phyloP scores from a whole-genome alignment of 2,329 filamentous ascomycete species.

The Aspergillus uvarum region DNA sequence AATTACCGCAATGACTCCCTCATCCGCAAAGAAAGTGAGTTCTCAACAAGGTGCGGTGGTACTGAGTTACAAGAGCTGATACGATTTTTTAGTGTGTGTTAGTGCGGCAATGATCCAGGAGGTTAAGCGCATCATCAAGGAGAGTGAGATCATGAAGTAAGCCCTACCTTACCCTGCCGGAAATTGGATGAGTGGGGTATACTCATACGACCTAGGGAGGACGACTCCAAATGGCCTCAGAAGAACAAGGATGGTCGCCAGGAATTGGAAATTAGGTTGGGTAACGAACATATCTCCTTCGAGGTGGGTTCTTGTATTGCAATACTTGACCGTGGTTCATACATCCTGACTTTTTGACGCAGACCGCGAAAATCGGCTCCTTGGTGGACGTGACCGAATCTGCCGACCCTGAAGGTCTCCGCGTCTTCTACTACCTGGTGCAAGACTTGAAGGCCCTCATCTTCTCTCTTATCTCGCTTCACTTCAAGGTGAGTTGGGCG shows the following conservation, averaged over 20 bases:
- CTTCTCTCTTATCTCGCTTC: constrained; percentile 91
- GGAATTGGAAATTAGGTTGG: constrained; percentile 90
- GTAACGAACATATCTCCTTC: constrained; percentile 95
- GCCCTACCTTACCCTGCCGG: constrained; percentile 19
- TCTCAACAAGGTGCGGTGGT: constrained; percentile 7
- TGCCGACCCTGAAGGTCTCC: constrained; percentile 88
- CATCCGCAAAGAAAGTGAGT: constrained; percentile 97
- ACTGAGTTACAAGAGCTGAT: background rate
- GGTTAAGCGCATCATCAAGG: constrained; percentile 95
- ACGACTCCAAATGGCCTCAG: constrained; percentile 96
- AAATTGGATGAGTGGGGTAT: background rate
- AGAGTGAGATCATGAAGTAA: constrained; percentile 96
- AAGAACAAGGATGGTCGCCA: constrained; percentile 99
- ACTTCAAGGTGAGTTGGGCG: constrained; percentile 73
- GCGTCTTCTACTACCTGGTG: constrained; percentile 98
- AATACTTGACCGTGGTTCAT: background rate
- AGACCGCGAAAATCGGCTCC: constrained; percentile 98
- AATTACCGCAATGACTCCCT: constrained; percentile 98
- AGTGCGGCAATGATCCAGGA: constrained; percentile 87
- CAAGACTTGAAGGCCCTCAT: constrained; percentile 96
- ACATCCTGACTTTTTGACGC: constrained; percentile 7
- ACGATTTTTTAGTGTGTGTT: constrained; percentile 75
- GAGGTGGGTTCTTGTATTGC: constrained; percentile 60
- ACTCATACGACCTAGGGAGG: constrained; percentile 65
- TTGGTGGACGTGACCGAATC: constrained; percentile 96